Conservation (phyloP, 257 asterid species). For the Coffea canephora region DNA sequence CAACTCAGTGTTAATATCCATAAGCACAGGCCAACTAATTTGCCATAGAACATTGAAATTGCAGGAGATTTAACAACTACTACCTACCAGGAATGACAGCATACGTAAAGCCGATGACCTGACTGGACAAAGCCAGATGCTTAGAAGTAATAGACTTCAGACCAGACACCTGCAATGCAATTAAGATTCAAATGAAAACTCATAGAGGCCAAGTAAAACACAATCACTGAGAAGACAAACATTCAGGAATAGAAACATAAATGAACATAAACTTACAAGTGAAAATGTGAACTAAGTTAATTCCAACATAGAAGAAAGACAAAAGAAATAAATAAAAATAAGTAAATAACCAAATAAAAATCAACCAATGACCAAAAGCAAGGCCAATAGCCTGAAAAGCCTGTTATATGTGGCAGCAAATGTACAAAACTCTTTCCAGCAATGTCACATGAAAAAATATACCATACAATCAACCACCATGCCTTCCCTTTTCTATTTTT, state of each 20-base stretch:
- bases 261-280: neutral
- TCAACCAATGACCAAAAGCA: neutral
- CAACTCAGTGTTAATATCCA: neutral
- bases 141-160: constrained; percentile 96
- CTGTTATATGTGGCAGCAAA: neutral
- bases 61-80: constrained; percentile 15
- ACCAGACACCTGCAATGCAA: constrained; percentile 81
- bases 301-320: no score
- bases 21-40: neutral
- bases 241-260: neutral
- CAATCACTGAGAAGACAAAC: neutral
- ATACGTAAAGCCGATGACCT: constrained; percentile 84
- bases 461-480: neutral
- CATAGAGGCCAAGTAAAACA: neutral
- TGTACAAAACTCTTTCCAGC: neutral
- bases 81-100: constrained; percentile 89
- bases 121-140: constrained; percentile 99
- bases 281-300: neutral
- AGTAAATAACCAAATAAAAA: neutral
- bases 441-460: neutral
- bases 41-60: neutral
- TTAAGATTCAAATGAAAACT: constrained; percentile 9
- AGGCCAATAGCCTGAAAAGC: neutral
- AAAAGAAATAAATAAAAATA: no score
- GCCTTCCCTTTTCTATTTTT: neutral